Evolutionary conservation across 345 rosid genomes (phyloP).

Genomic region (Lepidium africanum): DNA sequence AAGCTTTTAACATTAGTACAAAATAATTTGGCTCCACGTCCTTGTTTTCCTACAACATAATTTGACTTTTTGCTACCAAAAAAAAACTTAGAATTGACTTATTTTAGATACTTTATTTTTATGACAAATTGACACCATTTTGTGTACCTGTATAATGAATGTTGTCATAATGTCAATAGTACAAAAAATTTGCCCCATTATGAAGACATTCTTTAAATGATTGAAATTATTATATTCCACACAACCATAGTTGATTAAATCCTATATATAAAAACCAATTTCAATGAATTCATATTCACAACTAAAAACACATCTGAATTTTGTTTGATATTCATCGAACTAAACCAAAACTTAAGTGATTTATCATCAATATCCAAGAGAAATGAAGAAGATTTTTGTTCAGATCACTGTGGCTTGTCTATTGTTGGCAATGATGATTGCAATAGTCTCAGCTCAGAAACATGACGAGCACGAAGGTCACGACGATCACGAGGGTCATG

Average conservation of each 20-base stretch:
- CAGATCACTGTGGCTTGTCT: conserved; percentile 12
- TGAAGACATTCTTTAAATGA: not conserved
- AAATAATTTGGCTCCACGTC: not conserved
- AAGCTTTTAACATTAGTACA: not conserved
- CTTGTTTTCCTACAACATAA: not conserved
- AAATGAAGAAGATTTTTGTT: conserved; percentile 11
- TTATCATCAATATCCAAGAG: not conserved
- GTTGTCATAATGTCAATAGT: not conserved
- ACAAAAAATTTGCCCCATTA: not conserved
- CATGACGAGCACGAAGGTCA: not conserved
- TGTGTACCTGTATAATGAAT: not conserved
- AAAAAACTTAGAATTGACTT: too few species aligned
- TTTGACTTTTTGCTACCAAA: not conserved
- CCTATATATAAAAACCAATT: not conserved
- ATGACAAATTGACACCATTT: not conserved
- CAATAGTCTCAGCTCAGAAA: not conserved
- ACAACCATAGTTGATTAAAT: not conserved
- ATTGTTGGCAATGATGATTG: not conserved
- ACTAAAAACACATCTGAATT: not conserved
- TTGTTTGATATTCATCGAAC: not conserved
- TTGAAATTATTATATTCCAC: not conserved
- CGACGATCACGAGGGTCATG: not conserved
- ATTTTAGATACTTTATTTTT: not conserved
- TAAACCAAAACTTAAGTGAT: not conserved
- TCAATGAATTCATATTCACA: not conserved